phyloP scores from a whole-genome alignment of 306 rosid genomes.

The Amphicarpaea edgeworthii region DNA sequence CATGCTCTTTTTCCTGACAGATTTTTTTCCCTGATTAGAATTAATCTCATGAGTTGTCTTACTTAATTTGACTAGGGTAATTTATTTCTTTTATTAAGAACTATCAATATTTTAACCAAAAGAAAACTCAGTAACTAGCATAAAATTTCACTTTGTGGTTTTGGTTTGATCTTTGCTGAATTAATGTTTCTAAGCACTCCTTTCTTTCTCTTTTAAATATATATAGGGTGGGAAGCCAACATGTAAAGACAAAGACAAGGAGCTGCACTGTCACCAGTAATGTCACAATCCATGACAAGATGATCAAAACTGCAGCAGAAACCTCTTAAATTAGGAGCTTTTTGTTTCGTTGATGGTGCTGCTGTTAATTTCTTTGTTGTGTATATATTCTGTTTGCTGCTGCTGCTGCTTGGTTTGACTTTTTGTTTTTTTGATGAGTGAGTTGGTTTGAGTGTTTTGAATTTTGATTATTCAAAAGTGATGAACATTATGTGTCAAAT shows the following conservation, averaged over 20 bases:
- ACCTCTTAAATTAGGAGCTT: background rate
- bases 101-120: too few relatives aligned
- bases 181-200: background rate
- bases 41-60: background rate
- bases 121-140: background rate
- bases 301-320: constrained; percentile 42
- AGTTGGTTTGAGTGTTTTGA: background rate
- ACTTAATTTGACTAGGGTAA: too few relatives aligned
- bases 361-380: constrained; percentile 7
- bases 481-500: constrained; percentile 16
- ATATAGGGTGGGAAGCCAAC: constrained; percentile 74
- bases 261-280: constrained; percentile 33
- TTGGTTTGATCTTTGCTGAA: background rate
- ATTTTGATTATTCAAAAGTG: background rate
- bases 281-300: constrained; percentile 54
- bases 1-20: background rate
- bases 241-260: constrained; percentile 55
- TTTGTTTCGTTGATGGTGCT: background rate
- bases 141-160: background rate
- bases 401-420: constrained; percentile 38
- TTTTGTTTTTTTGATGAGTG: constrained; percentile 33
- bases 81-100: too few relatives aligned
- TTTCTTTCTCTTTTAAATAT: background rate
- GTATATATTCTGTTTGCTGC: constrained; percentile 14
- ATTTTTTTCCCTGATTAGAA: background rate